Evolutionary conservation across 164 flowering plant genomes (phyloP), one percentile per base, ranked within the genome.

Genomic region (Cinnamomum chago): DNA sequence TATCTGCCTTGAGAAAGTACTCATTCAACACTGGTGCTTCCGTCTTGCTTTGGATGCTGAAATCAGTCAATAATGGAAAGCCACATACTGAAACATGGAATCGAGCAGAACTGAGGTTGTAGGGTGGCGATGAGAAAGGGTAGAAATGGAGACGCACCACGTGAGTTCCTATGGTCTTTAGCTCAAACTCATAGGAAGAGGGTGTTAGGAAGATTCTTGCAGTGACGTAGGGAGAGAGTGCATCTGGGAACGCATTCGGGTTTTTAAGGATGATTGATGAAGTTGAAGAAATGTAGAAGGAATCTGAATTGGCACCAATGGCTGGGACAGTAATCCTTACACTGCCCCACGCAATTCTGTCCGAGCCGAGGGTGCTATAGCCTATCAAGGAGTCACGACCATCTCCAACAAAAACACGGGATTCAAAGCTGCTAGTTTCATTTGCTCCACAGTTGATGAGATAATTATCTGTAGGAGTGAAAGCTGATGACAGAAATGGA

Each of bases 201-300:
- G 75, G 60, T 47, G 13, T 47, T 4, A 33, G 24, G 70, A 65
- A 73, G 22, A 73, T 51, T 47, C 75, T 65, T 1, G 75, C 75
- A 22, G 75, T 33, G 9, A 50, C 18, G 35, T 73, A 73, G 47
- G 65, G 67, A 47, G 71, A 52, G 52, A 15, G 3, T 22, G 55
- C 40, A 68, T 35, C 20, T 1, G 27, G 55, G 27, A 52, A 35
- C 15, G 58, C 27, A 28, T 68, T 65, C 24, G 69, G 51, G 24
- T 64, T 35, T 18, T 25, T 2, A 28, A 50, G 25, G 70, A 13
- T 50, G 50, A 73, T 72, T 40, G n/a, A n/a, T 20, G 55, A 92
- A 68, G 3, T n/a, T 23, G 71, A 68, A 22, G 58, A 40, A 40
- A 40, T 40, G 0, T 7, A 0, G 47, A 40, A 40, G 47, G 47